Conservation (phyloP, 441 rosid genomes). For the Erysimum cheiri region DNA sequence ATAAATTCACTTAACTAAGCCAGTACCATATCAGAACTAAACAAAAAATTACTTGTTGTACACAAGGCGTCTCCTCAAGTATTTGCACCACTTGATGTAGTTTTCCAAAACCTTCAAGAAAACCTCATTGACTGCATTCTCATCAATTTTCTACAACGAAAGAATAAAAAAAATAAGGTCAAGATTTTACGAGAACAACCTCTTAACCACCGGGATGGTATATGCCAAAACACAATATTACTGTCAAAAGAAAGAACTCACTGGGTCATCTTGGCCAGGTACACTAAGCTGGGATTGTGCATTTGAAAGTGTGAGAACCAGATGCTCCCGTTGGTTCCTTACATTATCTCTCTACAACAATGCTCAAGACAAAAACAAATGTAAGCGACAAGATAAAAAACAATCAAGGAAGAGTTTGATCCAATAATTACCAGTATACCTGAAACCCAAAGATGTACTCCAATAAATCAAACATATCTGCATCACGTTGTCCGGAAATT, state of each 20-base stretch:
- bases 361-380: slow-evolving; percentile 29
- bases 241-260: slow-evolving; percentile 53
- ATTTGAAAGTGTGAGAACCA: slow-evolving; percentile 87
- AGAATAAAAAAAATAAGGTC: slow-evolving; percentile 5
- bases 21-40: slow-evolving; percentile 34
- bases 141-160: slow-evolving; percentile 82
- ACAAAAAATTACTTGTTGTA: slow-evolving; percentile 77
- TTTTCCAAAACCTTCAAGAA: slow-evolving; percentile 93
- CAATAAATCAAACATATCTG: slow-evolving; percentile 96
- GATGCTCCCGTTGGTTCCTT: slow-evolving; percentile 96
- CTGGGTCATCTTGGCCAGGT: slow-evolving; percentile 79
- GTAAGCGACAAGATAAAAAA: slow-evolving; percentile 33
- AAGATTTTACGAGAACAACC: slow-evolving; percentile 12
- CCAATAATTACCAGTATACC: slow-evolving; percentile 55
- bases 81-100: slow-evolving; percentile 98
- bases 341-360: slow-evolving; percentile 80
- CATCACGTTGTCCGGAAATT: slow-evolving; percentile 79
- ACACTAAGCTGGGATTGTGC: slow-evolving; percentile 83
- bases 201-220: slow-evolving; percentile 15
- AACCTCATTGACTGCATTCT: slow-evolving; percentile 91
- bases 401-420: slow-evolving; percentile 30
- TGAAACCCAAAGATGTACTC: slow-evolving; percentile 96
- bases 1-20: slow-evolving; percentile 30
- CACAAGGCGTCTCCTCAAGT: slow-evolving; percentile 77
- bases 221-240: slow-evolving; percentile 17